Base-by-base conservation (phyloP, 805 yeast species). In the Middelhovenomyces tepae region DNA sequence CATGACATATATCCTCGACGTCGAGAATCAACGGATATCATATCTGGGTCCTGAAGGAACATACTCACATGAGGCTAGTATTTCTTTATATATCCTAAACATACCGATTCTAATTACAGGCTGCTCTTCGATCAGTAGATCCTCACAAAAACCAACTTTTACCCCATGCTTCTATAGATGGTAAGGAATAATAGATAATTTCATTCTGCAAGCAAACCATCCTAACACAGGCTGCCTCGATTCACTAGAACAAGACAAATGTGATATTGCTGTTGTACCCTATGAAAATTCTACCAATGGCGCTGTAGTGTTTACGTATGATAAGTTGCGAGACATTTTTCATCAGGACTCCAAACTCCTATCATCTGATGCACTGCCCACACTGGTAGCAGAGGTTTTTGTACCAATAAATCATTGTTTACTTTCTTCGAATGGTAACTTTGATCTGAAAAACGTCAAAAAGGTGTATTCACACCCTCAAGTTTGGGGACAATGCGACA, bases 211-310 rank as follows among this genome's bases (percentile, higher is more conserved):
- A 6, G 20, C 70, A 1, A 73, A 72, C 35, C 38, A 54, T 3
- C 57, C 67, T 5, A 73, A 73, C 16, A 59, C 58, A 10, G 74
- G 72, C 16, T 89, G 96, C 51, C 81, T 89, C 52, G 61, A 65
- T 30, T 53, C 62, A 1, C 57, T 79, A 7, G 55, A 66, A 21
- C 44, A 55, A 3, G 58, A 63, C 7, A 58, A 58, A 13, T 75
- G 75, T n/a, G 77, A 75, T 34, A 76, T 63, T 49, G 77, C 89
- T 0, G 79, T 86, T 7, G 80, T 91, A 2, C 98, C 98, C 1
- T 72, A 84, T 45, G 96, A 89, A 48, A 89, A 89, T 59, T 86
- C 96, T 3, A 80, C 96, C 2, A 91, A 89, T 55, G 98, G 98
- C 0, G 87, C 80, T 44, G 98, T 91, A 5, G 81, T 78, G 1